Base-by-base conservation (phyloP, 371 early-diverging fungal species). In the Edhazardia aedis region DNA sequence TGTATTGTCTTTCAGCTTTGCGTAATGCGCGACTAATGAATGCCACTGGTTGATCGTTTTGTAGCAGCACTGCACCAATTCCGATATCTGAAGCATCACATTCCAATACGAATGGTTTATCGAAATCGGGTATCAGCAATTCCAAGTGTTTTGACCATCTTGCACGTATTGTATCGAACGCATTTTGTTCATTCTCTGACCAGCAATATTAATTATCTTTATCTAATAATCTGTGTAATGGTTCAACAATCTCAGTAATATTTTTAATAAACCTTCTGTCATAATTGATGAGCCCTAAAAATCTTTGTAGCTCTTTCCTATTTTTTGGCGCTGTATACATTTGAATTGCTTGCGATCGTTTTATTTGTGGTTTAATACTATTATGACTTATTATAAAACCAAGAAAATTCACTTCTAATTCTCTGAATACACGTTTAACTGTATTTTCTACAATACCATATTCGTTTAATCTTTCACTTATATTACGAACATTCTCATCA, bases 31-130 rank as follows among this genome's bases (percentile, higher is more conserved):
- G 21, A 7, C 26, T 23, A 12, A 38, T 14, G 28, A 14, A 55
- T 28, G 18, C 18, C 14, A 55, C 28, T 18, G 55, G 21, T 14
- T 26, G 7, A 2, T 28, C 25, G 12, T 47, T 26, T 43, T 56
- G 56, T 21, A 2, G 25, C n/a, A 56, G 36, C 0, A 26, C 39
- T 2, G 37, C 57, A 0, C 56, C 55, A 52, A 56, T 27, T 0
- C 62, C 19, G 0, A 25, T 23, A 26, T 62, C 19, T 47, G 57
- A 55, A 4, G 62, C 56, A 19, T 51, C 56, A 33, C 51, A 12
- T 42, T 57, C 58, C 14, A 57, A 25, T 4, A 27, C 43, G 27
- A 57, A 59, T 14, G 26, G 19, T 18, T 55, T 30, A n/a, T 16
- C 23, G n/a, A 21, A 16, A 18, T 53, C 25, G 25, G 48, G 60